Percentiles rank a stretch among this genome's conserved stretches.
phyloP scores from a whole-genome alignment of 2,329 filamentous ascomycete species.

The Domatiomyces globalis region DNA sequence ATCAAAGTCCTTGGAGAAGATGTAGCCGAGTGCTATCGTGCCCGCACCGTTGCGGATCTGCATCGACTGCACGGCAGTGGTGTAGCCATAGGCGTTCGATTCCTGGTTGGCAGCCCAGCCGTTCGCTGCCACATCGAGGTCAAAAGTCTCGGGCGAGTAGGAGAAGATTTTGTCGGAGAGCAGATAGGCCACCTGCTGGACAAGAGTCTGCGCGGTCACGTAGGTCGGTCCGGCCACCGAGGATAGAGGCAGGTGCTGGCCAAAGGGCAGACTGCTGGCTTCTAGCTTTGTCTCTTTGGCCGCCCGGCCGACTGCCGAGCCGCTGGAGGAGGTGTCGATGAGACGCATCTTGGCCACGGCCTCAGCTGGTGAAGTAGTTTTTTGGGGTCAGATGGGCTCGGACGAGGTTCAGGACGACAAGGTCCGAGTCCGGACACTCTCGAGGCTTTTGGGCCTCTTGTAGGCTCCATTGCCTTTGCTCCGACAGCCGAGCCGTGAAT shows the following conservation, averaged over 20 bases:
- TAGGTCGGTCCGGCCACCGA: conserved; percentile 77
- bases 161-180: conserved; percentile 96
- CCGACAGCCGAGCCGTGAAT: background rate
- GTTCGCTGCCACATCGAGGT: conserved; percentile 70
- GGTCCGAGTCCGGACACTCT: background rate
- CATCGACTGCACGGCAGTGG: conserved; percentile 62
- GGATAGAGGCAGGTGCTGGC: conserved; percentile 37
- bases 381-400: background rate
- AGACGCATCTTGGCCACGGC: background rate
- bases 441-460: background rate
- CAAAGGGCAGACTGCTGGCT: conserved; percentile 33
- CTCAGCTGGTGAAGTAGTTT: background rate
- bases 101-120: conserved; percentile 58
- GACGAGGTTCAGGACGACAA: background rate
- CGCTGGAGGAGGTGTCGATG: conserved; percentile 17
- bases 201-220: conserved; percentile 77
- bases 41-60: conserved; percentile 84
- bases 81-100: conserved; percentile 68
- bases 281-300: conserved; percentile 13
- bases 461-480: background rate
- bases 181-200: conserved; percentile 91
- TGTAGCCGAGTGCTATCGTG: conserved; percentile 82
- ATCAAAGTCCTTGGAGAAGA: conserved; percentile 96
- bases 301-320: conserved; percentile 15
- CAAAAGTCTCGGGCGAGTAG: conserved; percentile 87